Percentiles rank a stretch among this genome's conserved stretches.
Evolutionary conservation across 1,284 basidiomycete species (phyloP).

Genomic region (Pseudozyma flocculosa): DNA sequence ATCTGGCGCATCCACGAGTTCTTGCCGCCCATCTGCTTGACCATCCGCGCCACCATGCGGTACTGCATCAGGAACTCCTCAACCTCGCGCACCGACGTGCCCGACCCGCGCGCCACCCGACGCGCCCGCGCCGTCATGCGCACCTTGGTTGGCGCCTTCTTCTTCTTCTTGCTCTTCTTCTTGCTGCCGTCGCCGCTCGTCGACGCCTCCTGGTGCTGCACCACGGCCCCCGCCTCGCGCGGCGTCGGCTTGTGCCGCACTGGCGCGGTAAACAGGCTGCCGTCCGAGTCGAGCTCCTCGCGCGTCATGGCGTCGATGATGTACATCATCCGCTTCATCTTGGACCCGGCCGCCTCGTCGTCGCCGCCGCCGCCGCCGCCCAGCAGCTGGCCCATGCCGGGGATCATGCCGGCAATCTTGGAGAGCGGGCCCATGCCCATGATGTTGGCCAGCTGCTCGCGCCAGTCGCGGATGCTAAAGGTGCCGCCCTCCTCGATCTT

Average conservation of each 20-base stretch:
- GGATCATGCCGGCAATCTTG: conserved; percentile 99
- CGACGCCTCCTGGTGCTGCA: conserved; percentile 18
- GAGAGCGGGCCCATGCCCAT: conserved; percentile 99
- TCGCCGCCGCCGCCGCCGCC: conserved; percentile 62
- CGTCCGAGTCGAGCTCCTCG: conserved; percentile 92
- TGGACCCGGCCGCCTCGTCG: conserved; percentile 80
- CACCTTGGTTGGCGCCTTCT: conserved; percentile 37
- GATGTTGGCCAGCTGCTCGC: conserved; percentile 93
- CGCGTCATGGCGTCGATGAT: conserved; percentile 98
- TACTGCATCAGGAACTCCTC: conserved; percentile 80
- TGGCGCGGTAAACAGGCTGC: conserved; percentile 59
- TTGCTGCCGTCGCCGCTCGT: conserved; percentile 11
- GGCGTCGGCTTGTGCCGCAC: conserved; percentile 28
- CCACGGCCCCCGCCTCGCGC: conserved; percentile 4
- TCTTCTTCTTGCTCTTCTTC: conserved; percentile 37
- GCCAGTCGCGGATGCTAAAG: conserved; percentile 93
- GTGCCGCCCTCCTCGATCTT: conserved; percentile 91
- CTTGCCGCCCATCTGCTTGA: conserved; percentile 94
- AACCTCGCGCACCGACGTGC: conserved; percentile 94
- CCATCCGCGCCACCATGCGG: conserved; percentile 61
- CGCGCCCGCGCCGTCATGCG: conserved; percentile 60
- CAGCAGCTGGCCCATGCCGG: conserved; percentile 86
- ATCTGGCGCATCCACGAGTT: conserved; percentile 65
- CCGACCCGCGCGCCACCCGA: conserved; percentile 87
- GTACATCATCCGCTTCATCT: conserved; percentile 96